Conservation (phyloP, 345 rosid species). For the Ricinus communis region DNA sequence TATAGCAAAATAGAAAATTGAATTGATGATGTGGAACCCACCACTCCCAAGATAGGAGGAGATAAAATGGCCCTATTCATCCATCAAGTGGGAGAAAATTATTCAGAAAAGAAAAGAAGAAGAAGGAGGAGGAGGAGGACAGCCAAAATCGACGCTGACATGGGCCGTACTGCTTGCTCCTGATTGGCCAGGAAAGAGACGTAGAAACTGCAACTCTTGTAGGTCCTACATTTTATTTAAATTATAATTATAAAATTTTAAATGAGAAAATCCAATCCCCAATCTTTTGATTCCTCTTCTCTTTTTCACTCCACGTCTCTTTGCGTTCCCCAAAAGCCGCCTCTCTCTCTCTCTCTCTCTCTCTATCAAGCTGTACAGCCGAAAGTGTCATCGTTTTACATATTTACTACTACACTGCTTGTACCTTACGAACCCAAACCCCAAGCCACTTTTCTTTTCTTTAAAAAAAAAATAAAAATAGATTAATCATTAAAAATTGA, state of each 20-base stretch:
- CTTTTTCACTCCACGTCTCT: slow-evolving; percentile 40
- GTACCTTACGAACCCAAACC: too few species aligned
- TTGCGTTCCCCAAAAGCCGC: slow-evolving; percentile 56
- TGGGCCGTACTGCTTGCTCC: slow-evolving; percentile 23
- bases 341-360: slow-evolving; percentile 11
- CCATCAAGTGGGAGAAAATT: not conserved
- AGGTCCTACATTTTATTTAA: not conserved
- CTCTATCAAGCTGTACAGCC: not conserved
- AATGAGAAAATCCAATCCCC: not conserved
- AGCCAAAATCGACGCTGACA: slow-evolving; percentile 30
- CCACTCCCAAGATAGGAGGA: slow-evolving; percentile 39
- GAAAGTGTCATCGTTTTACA: slow-evolving; percentile 3
- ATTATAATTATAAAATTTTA: not conserved
- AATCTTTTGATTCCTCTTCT: slow-evolving; percentile 8
- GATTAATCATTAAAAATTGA: too few species aligned
- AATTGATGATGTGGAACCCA: slow-evolving; percentile 37
- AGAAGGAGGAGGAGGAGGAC: not conserved
- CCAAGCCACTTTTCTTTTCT: too few species aligned
- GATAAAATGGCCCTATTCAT: slow-evolving; percentile 1
- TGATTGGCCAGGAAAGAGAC: slow-evolving; percentile 17
- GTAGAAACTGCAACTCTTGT: slow-evolving; percentile 17
- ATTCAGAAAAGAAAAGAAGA: not conserved
- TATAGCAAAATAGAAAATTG: too few species aligned
- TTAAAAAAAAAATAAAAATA: too few species aligned
- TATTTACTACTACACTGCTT: too few species aligned